A percentile compares a stretch with the other conserved stretches of the same genome.
Evolutionary conservation across 2,329 filamentous ascomycete genomes (phyloP).

Genomic region (Phaeosphaeriaceae sp.): DNA sequence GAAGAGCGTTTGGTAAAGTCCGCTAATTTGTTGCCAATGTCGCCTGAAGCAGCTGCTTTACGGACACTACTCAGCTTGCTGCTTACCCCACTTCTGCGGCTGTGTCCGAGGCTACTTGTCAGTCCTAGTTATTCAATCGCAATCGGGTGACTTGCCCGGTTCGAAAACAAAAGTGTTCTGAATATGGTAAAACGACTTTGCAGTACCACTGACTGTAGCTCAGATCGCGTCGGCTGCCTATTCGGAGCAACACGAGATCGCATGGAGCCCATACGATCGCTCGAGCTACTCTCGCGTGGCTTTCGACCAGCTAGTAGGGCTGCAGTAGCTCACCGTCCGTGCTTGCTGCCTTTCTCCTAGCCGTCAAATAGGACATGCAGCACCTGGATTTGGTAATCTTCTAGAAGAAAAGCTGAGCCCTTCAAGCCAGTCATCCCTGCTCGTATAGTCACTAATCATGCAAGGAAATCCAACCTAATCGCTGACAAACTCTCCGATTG

Average conservation of each 20-base stretch:
- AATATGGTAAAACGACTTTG: not conserved
- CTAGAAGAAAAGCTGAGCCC: constrained; percentile 23
- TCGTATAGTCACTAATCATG: constrained; percentile 24
- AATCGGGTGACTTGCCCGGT: not conserved
- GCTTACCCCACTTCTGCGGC: constrained; percentile 12
- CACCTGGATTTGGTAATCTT: constrained; percentile 29
- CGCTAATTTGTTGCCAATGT: constrained; percentile 31
- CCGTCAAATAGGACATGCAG: constrained; percentile 4
- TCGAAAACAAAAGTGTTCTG: not conserved
- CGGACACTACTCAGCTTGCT: constrained; percentile 7
- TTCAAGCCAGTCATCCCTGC: constrained; percentile 13
- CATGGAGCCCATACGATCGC: not conserved
- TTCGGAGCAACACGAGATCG: not conserved
- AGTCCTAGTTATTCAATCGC: not conserved
- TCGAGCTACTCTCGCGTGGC: not conserved
- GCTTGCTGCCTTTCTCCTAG: constrained; percentile 14
- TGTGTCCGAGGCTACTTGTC: not conserved
- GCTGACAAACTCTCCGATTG: constrained; percentile 41
- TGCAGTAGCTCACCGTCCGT: constrained; percentile 22
- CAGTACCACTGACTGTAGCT: not conserved
- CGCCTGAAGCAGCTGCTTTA: constrained; percentile 29
- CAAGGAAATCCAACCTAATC: constrained; percentile 24
- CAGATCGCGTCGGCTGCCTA: not conserved
- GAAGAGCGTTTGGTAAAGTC: constrained; percentile 14
- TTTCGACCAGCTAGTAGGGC: constrained; percentile 16